Evolutionary conservation across 1,284 basidiomycete species (phyloP).

Genomic region (Tremellales sp.): DNA sequence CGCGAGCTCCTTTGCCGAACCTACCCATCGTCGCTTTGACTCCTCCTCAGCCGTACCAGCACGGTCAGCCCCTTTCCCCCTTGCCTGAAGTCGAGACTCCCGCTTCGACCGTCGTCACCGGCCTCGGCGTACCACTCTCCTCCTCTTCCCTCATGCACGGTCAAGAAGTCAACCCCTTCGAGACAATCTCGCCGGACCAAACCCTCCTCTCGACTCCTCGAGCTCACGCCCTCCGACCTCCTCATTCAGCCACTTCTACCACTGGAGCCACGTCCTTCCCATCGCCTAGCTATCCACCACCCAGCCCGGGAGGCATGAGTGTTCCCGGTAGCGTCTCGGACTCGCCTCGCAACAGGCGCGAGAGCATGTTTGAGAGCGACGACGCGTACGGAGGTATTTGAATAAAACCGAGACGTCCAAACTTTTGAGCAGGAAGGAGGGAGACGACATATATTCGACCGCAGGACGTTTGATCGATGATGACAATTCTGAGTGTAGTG

Average conservation of each 20-base stretch:
- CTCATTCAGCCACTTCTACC: slow-evolving; percentile 18
- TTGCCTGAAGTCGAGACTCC: slow-evolving; percentile 39
- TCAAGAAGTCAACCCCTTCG: slow-evolving; percentile 25
- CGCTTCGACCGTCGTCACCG: slow-evolving; percentile 9
- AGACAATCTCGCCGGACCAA: slow-evolving; percentile 7
- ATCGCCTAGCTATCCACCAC: slow-evolving; percentile 21
- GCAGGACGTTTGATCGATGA: no score
- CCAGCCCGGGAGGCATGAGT: slow-evolving; percentile 29
- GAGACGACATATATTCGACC: no score
- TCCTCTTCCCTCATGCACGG: not conserved
- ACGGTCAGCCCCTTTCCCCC: slow-evolving; percentile 43
- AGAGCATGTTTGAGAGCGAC: slow-evolving; percentile 23
- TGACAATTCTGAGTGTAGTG: no score
- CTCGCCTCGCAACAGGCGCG: slow-evolving; percentile 22
- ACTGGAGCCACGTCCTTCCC: slow-evolving; percentile 17
- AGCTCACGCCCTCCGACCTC: slow-evolving; percentile 12
- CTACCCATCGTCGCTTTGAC: slow-evolving; percentile 16
- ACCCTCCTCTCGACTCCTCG: not conserved
- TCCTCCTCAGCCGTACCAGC: slow-evolving; percentile 36
- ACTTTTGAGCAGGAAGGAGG: no score
- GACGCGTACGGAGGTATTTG: slow-evolving; percentile 47
- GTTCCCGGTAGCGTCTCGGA: slow-evolving; percentile 31
- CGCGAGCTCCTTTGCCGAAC: slow-evolving; percentile 7
- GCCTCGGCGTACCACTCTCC: not conserved
- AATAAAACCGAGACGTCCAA: not conserved